These are phyloP conservation scores for Ciborinia camelliae DNA, from an alignment of 2,329 filamentous ascomycete species.

Conservation along the genomic window DNA sequence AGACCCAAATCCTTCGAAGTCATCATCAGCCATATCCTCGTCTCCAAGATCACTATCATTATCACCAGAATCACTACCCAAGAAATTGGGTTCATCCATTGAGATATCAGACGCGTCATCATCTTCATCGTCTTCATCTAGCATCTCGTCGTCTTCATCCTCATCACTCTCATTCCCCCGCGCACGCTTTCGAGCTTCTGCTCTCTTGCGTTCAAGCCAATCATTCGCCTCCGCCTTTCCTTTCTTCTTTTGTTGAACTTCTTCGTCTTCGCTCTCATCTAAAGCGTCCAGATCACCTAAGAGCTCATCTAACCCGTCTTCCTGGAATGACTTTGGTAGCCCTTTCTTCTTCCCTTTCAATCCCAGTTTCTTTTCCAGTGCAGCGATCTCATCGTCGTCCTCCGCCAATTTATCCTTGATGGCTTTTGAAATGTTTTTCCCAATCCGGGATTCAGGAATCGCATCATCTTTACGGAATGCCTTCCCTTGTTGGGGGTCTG, in stretches of 20 bases:
- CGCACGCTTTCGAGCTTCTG: slow-evolving; percentile 40
- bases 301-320: slow-evolving; percentile 80
- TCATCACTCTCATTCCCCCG: slow-evolving; percentile 18
- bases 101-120: slow-evolving; percentile 35
- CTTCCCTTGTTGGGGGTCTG: slow-evolving; percentile 17
- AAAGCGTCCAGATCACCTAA: slow-evolving; percentile 56
- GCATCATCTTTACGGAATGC: background rate
- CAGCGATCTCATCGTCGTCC: slow-evolving; percentile 86
- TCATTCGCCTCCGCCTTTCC: slow-evolving; percentile 56
- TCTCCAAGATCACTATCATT: slow-evolving; percentile 34
- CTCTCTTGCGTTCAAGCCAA: slow-evolving; percentile 58
- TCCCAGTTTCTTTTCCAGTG: slow-evolving; percentile 82
- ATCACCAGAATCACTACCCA: slow-evolving; percentile 31
- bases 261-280: slow-evolving; percentile 50
- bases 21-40: slow-evolving; percentile 41
- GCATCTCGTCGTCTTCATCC: slow-evolving; percentile 28
- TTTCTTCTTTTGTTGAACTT: slow-evolving; percentile 49
- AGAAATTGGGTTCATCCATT: slow-evolving; percentile 34
- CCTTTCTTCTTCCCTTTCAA: slow-evolving; percentile 67
- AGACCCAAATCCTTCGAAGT: slow-evolving; percentile 41
- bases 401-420: slow-evolving; percentile 65
- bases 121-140: slow-evolving; percentile 38
- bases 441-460: slow-evolving; percentile 1
- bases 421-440: slow-evolving; percentile 28
- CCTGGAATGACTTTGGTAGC: slow-evolving; percentile 67